Evolutionary conservation across 805 yeast species (phyloP), one percentile per base, ranked within the genome.

Genomic region (Pichia phayaonensis): DNA sequence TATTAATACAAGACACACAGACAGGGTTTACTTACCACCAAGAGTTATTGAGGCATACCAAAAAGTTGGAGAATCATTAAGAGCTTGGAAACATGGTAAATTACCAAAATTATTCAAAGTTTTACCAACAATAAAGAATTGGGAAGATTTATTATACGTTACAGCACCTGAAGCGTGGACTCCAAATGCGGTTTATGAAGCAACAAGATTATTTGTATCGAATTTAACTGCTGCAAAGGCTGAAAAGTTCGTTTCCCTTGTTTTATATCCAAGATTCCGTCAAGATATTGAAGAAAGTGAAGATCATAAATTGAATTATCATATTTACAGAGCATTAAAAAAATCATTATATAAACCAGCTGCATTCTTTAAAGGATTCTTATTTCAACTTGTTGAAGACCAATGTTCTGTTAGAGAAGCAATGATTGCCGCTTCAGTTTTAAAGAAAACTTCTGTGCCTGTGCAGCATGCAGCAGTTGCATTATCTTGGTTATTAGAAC

Each of bases 401-500:
- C 86, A 86, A 48, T 90, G 98, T 68, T 77, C 96, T 4, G 83
- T 88, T 10, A 80, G 95, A 62, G 99, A 94, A 67, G 98, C 99
- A 5, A 81, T 94, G 54, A 90, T 94, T 65, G 95, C 92, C 18
- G 96, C 96, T 22, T 90, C 97, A 27, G 89, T 94, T 11, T 74
- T 94, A 54, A 74, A 88, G 21, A 90, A 90, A 66, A 84, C 90
- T 18, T 90, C 97, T 6, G 83, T 94, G 29, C 99, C 99, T 13
- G 95, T 86, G 6, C 77, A 90, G 61, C 99, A 94, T 72, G 92
- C 99, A 1, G 86, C 98, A 2, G 98, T 95, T 46, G 99, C 98
- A 13, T 75, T 94, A 57, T 79, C 94, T 56, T 86, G 90, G 67
- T 74, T 94, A 46, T 72, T 90, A 52, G 86, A 90, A 58, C 71